Evolutionary conservation across 1,139 yeast species (phyloP).

Genomic region (Lodderomyces jiufengensis): DNA sequence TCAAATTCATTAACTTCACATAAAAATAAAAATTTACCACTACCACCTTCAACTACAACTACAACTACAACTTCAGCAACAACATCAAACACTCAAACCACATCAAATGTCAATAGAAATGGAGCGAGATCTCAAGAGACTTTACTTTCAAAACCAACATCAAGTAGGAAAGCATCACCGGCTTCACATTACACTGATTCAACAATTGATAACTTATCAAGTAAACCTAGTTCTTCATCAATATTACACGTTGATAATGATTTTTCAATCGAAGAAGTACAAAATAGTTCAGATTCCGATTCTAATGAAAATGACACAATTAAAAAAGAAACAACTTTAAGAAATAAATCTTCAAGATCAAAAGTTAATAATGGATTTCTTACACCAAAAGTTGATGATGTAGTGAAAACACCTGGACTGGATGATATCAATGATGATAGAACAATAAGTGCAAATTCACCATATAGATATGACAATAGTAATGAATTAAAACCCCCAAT

Average conservation of each 20-base stretch:
- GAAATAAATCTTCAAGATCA: conserved; percentile 9
- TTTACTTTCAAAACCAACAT: conserved; percentile 1
- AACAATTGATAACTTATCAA: not conserved
- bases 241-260: conserved; percentile 18
- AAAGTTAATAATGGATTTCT: conserved; percentile 5
- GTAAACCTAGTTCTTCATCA: conserved; percentile 1
- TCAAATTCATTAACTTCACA: conserved; percentile 17
- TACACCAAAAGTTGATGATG: conserved; percentile 9
- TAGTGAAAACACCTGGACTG: no score
- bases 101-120: not conserved
- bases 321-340: conserved; percentile 9
- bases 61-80: not conserved
- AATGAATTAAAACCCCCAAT: conserved; percentile 23
- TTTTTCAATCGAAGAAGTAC: conserved; percentile 39
- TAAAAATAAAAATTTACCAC: conserved; percentile 31
- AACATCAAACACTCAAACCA: not conserved
- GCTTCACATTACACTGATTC: not conserved
- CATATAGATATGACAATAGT: conserved; percentile 9
- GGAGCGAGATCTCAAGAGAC: not conserved
- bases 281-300: conserved; percentile 32
- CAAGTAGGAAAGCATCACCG: conserved; percentile 6
- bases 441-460: conserved; percentile 16
- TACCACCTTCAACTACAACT: conserved; percentile 20
- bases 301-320: conserved; percentile 12
- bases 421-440: conserved; percentile 8